Evolutionary conservation across 768 basidiomycete species (phyloP), one percentile per base, ranked within the genome.

Genomic region (Lentinula detonsa): DNA sequence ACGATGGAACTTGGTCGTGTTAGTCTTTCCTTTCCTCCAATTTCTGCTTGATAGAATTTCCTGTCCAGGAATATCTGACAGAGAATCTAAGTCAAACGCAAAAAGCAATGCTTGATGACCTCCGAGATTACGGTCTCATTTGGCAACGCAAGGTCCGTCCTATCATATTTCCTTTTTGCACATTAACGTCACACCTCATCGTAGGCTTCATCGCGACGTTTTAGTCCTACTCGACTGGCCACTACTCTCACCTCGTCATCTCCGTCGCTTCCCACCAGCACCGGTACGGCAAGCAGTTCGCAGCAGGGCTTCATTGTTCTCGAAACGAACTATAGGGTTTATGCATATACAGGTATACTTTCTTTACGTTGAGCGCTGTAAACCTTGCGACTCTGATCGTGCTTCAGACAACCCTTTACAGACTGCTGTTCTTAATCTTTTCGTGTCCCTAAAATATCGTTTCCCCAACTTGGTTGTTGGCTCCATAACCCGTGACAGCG

Each of bases 381-480:
- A 53, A 61, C 42, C 56, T 64, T 61, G 64, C 63, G 61, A 64
- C 52, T 62, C 63, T 57, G 64, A 56, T 67, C 59, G 63, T 40
- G 56, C 55, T 63, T 59, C 65, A 98, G 94, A 93, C 66, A 98
- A 98, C 73, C 91, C 95, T 31, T 80, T 99, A 23, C 95, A 97
- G 74, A 97, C 94, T 46, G 94, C 96, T 16, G 94, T 99, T 53
- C 77, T 99, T 35, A 95, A 95, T 70, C 82, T 98, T 16, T 99
- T 98, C 70, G 86, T 96, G 34, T 85, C 88, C 10, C 78, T 99
- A 72, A 93, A 93, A 73, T 92, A 94, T 65, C 89, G 96, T 53
- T 99, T 98, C 70, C 93, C 94, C 11, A 98, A 99, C 75, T 81
- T 99, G 59, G 94, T 94, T n/a, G 93, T 98, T 49, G 97, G 96